phyloP scores from a whole-genome alignment of 345 rosid species.

The Camelina sativa region DNA sequence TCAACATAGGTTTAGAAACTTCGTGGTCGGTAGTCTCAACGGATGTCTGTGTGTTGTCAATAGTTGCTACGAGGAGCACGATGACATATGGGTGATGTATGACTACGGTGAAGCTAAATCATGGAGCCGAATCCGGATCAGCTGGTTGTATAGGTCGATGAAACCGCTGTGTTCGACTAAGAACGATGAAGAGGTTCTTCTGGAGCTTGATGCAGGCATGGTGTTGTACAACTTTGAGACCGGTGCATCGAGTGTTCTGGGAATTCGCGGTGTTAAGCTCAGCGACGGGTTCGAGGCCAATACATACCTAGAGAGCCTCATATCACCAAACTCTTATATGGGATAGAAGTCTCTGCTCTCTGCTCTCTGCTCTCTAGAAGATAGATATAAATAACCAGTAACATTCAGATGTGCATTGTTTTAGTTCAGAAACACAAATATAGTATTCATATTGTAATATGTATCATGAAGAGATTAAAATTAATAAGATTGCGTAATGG shows the following conservation, averaged over 20 bases:
- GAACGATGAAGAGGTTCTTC: conserved; percentile 40
- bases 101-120: conserved; percentile 45
- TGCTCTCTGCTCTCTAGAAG: too few relatives aligned
- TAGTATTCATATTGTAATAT: not conserved
- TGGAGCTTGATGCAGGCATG: conserved; percentile 54
- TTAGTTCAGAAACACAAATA: not conserved
- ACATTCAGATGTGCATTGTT: not conserved
- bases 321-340: conserved; percentile 46
- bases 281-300: conserved; percentile 50
- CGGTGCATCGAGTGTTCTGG: conserved; percentile 31
- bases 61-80: conserved; percentile 42
- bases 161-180: conserved; percentile 49
- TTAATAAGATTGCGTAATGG: not conserved
- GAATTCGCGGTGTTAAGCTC: conserved; percentile 44
- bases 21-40: conserved; percentile 40
- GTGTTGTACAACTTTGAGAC: conserved; percentile 47
- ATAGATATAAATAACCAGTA: not conserved
- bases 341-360: not conserved
- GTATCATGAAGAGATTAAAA: not conserved
- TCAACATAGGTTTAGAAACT: conserved; percentile 39
- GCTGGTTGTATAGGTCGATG: conserved; percentile 45
- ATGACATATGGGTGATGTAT: conserved; percentile 54
- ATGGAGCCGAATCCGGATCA: conserved; percentile 47
- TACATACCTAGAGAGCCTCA: conserved; percentile 53
- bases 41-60: conserved; percentile 49